A percentile compares a stretch with the other conserved stretches of the same genome.
Evolutionary conservation across 116 monocot genomes (phyloP).

Genomic region (Cymodocea nodosa): DNA sequence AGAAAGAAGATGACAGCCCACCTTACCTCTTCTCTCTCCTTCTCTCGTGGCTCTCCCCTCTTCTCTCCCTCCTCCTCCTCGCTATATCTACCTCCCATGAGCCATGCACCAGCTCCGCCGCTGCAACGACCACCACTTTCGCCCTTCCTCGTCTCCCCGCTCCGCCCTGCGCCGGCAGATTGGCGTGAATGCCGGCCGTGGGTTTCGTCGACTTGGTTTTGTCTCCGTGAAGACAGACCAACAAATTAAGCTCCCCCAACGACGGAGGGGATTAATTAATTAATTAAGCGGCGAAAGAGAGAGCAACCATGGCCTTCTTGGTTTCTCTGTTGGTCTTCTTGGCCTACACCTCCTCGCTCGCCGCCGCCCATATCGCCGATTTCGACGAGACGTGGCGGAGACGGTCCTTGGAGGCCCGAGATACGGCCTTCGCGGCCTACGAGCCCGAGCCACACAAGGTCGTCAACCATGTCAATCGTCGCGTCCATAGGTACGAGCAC

Average conservation of each 20-base stretch:
- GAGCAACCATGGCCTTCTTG: not conserved
- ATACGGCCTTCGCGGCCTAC: conserved; percentile 24
- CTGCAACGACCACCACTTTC: not conserved
- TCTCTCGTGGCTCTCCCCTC: conserved; percentile 4
- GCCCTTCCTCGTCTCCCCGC: not conserved
- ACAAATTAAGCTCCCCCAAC: not conserved
- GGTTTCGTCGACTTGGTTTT: too few relatives aligned
- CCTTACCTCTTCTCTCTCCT: not conserved
- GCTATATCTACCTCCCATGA: not conserved
- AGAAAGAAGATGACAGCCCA: not conserved
- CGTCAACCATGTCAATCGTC: conserved; percentile 27
- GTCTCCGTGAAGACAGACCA: not conserved
- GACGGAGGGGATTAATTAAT: not conserved
- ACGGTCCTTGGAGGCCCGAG: conserved; percentile 20
- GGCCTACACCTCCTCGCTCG: not conserved
- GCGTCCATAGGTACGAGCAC: conserved; percentile 26
- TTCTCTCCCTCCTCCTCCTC: conserved; percentile 4
- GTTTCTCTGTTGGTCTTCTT: not conserved
- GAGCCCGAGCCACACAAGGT: conserved; percentile 26
- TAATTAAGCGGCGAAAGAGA: not conserved
- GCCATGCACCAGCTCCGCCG: not conserved
- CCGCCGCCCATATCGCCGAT: conserved; percentile 27
- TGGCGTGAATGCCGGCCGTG: too few relatives aligned
- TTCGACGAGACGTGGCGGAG: conserved; percentile 49
- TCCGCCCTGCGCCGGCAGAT: not conserved